Conservation (phyloP, 2,329 filamentous ascomycete genomes). For the Colletotrichum horii region DNA sequence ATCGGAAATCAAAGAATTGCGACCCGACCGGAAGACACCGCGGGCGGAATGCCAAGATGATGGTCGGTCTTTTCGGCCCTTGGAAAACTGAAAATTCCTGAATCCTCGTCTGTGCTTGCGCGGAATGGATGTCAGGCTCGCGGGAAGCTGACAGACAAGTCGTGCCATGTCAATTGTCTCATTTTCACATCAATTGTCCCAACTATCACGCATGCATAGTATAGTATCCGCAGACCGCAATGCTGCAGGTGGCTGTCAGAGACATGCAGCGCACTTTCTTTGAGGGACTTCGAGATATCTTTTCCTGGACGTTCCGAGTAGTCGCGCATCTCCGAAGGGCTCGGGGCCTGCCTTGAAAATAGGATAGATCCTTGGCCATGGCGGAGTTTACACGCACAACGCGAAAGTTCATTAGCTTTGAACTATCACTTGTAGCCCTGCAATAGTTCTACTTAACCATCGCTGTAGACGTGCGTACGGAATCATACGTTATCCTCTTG, state of each 20-base stretch:
- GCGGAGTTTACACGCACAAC: too few relatives aligned
- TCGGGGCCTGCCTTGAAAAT: too few relatives aligned
- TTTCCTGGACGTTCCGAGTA: too few relatives aligned
- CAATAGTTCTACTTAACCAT: too few relatives aligned
- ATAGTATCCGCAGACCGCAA: too few relatives aligned
- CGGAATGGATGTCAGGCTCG: neutral
- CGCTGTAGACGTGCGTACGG: too few relatives aligned
- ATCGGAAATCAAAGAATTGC: neutral
- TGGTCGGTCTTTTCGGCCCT: neutral
- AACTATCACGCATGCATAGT: neutral
- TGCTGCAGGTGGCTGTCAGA: neutral
- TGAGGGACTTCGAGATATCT: neutral
- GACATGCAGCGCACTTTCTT: neutral
- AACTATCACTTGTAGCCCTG: too few relatives aligned
- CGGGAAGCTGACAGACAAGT: neutral
- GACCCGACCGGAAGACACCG: neutral
- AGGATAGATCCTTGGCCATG: too few relatives aligned
- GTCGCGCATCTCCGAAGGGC: too few relatives aligned
- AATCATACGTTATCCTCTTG: too few relatives aligned
- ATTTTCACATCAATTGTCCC: neutral
- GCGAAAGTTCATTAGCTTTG: too few relatives aligned
- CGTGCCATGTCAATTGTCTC: neutral
- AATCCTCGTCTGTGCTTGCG: neutral
- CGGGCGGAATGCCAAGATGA: neutral
- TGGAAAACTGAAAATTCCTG: neutral